Percentiles rank a stretch among this genome's conserved stretches.
phyloP scores from a whole-genome alignment of 495 filamentous ascomycete species.

The Xylona heveae region DNA sequence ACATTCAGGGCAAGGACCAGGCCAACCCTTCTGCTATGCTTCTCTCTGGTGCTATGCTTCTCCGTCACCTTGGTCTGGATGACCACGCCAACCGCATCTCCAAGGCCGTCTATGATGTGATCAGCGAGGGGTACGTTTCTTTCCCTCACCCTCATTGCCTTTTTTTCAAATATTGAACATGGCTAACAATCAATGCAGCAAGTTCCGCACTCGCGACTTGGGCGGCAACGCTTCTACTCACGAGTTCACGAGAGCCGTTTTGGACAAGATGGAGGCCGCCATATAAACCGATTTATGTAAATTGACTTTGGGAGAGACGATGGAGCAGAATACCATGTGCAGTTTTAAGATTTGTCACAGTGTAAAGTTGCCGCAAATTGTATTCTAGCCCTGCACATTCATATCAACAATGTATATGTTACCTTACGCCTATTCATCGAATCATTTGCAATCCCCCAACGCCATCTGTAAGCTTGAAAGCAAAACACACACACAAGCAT shows the following conservation, averaged over 20 bases:
- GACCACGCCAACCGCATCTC: conserved; percentile 96
- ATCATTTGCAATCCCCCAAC: no score
- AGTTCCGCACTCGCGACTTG: conserved; percentile 83
- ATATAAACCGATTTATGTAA: conserved; percentile 2
- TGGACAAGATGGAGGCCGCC: conserved; percentile 73
- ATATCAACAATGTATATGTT: no score
- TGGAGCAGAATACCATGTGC: no score
- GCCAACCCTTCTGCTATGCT: conserved; percentile 94
- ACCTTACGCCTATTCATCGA: no score
- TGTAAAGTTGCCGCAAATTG: no score
- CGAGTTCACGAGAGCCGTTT: conserved; percentile 82
- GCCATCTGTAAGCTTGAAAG: no score
- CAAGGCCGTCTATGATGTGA: conserved; percentile 91
- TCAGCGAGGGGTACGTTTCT: conserved; percentile 64
- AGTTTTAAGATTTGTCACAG: no score
- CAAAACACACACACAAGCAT: no score
- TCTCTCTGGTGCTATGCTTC: conserved; percentile 84
- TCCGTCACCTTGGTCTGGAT: conserved; percentile 88
- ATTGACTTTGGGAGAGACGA: no score
- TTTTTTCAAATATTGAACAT: neutral
- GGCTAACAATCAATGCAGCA: conserved; percentile 23
- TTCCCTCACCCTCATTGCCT: neutral
- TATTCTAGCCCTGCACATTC: no score
- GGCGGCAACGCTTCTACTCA: conserved; percentile 74
- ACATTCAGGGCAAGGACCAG: conserved; percentile 98